phyloP scores from a whole-genome alignment of 176 grass and related monocot species.

The Rhynchospora tenuis region DNA sequence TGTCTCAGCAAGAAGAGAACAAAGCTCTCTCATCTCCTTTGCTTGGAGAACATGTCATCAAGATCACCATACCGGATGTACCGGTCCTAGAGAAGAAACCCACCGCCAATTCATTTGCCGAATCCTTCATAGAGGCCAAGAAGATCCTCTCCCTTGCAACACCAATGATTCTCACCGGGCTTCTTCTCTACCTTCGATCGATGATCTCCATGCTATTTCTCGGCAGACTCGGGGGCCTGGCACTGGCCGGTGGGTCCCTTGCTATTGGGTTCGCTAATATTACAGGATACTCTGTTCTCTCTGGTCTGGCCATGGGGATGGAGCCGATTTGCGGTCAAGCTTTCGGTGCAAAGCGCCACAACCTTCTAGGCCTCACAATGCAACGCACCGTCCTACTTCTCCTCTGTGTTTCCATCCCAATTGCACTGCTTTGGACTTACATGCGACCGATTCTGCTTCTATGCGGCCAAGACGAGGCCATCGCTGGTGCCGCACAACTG shows the following conservation, averaged over 20 bases:
- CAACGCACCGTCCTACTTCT: conserved; percentile 76
- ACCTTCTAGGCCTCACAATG: conserved; percentile 53
- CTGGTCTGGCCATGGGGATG: conserved; percentile 87
- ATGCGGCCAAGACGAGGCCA: conserved; percentile 66
- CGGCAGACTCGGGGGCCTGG: conserved; percentile 50
- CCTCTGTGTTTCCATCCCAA: conserved; percentile 40
- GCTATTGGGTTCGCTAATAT: conserved; percentile 92
- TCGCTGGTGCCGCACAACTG: conserved; percentile 52
- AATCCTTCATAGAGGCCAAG: conserved; percentile 26
- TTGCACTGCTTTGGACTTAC: conserved; percentile 50
- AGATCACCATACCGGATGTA: background rate
- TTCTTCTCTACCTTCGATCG: conserved; percentile 74
- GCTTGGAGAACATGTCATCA: background rate
- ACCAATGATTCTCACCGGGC: conserved; percentile 70
- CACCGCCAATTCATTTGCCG: background rate
- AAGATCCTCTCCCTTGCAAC: conserved; percentile 50
- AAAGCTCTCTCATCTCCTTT: background rate
- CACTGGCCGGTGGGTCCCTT: conserved; percentile 78
- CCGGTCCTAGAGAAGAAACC: background rate
- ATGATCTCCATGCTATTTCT: conserved; percentile 96
- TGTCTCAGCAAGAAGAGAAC: background rate
- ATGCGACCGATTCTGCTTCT: conserved; percentile 69
- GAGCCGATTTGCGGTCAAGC: conserved; percentile 87
- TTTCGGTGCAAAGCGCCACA: conserved; percentile 48
- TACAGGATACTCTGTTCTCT: conserved; percentile 72